Base-by-base conservation (phyloP, 2,329 filamentous ascomycete genomes). In the Aspergillus carbonarius region DNA sequence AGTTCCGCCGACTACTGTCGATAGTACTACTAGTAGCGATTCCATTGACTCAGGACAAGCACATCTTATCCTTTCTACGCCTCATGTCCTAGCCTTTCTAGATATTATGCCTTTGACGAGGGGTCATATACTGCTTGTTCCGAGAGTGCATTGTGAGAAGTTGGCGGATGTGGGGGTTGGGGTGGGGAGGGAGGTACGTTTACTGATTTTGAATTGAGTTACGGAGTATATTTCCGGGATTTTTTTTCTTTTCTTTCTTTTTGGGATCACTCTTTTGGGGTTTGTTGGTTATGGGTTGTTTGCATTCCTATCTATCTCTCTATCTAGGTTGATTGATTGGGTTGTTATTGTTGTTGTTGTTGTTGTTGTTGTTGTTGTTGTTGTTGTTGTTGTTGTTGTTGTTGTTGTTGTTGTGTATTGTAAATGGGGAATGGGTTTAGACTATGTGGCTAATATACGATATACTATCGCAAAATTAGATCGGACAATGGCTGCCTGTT, bases 81-180 rank as follows among this genome's bases (percentile, higher is more conserved):
- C 86, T 1, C 75, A 87, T 61, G 85, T 95, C 27, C 78, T 98
- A 62, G 92, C 92, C 42, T 98, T 98, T 76, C 83, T 98, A 67
- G 93, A 98, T 77, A 96, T 97, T 69, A 85, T 96, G 80, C 95
- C 95, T 0, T 85, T 98, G 53, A 89, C 90, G 0, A 81, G 81
- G 0, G 93, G 93, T 1, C 93, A 98, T 79, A 76, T 97, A 6
- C 83, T 98, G 0, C 83, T 98, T 34, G 91, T 89, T 55, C 90
- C 92, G 8, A 84, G 95, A 40, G 72, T 79, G 35, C 95, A 98
- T 79, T 84, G 87, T 57, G 84, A 88, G 62, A 96, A 93, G 72
- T 81, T 97, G 37, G 88, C 85, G 2, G 89, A 93, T 70, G 81
- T 93, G 52, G 81, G 80, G 0, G 76, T 83, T 1, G 72, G 73